These are phyloP conservation scores for Eryngium alpinum DNA, from an alignment of 140 eudicot genomes.

Conservation along the genomic window DNA sequence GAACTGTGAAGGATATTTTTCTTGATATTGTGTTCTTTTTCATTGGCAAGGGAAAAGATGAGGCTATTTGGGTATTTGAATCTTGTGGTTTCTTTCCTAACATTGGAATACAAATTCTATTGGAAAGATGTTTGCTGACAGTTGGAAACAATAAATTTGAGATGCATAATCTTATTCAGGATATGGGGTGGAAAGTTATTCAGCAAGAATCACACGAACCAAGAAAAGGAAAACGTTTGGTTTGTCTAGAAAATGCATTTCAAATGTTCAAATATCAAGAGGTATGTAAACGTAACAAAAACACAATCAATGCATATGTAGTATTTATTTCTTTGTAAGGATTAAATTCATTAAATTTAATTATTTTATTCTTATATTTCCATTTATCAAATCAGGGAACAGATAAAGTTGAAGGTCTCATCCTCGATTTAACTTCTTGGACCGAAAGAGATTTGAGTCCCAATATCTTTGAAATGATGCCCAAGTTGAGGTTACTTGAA, in stretches of 20 bases:
- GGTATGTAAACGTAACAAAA: neutral
- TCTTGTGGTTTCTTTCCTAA: neutral
- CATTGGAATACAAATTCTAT: neutral
- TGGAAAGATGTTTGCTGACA: neutral
- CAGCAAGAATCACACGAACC: neutral
- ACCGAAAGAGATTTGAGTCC: conserved; percentile 7
- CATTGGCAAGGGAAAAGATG: neutral
- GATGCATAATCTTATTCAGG: conserved; percentile 5
- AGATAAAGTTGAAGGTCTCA: conserved; percentile 28
- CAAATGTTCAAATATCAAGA: neutral
- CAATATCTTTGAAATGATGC: conserved; percentile 15
- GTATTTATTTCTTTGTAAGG: too few relatives aligned
- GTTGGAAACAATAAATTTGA: neutral
- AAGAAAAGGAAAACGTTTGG: neutral
- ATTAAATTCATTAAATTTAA: too few relatives aligned
- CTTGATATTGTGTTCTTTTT: conserved; percentile 22
- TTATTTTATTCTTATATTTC: neutral
- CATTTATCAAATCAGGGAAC: conserved; percentile 14
- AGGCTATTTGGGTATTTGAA: neutral
- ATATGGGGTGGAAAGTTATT: neutral
- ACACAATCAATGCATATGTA: neutral
- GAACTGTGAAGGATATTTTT: conserved; percentile 23
- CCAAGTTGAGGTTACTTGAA: conserved; percentile 28
- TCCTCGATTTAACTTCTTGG: neutral
- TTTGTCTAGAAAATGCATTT: neutral